Conservation (phyloP, 2,329 filamentous ascomycete genomes). For the Ascochyta rabiei region DNA sequence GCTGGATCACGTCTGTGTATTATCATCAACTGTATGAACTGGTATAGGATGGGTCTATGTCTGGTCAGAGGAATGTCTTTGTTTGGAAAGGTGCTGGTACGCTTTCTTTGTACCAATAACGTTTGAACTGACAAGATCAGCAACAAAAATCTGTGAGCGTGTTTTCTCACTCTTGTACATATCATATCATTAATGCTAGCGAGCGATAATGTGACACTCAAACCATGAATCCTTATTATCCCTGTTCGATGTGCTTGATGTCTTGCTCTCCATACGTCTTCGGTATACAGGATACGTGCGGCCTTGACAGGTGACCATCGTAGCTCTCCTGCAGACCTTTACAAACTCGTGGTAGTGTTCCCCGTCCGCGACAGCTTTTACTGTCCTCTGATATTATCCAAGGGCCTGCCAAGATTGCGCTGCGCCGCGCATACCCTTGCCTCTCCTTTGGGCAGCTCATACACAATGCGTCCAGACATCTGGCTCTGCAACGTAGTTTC, state of each 20-base stretch:
- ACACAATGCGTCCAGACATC: neutral
- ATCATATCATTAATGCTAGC: constrained; percentile 37
- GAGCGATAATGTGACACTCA: constrained; percentile 14
- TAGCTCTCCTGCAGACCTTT: neutral
- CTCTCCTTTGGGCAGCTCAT: constrained; percentile 1
- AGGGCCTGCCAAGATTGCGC: neutral
- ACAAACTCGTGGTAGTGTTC: neutral
- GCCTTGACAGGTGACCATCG: neutral
- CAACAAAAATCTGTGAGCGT: constrained; percentile 25
- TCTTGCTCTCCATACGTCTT: too few species aligned
- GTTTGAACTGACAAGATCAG: constrained; percentile 16
- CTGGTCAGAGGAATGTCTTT: constrained; percentile 20
- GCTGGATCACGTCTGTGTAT: constrained; percentile 40
- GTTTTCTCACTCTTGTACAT: constrained; percentile 21
- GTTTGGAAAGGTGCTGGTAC: constrained; percentile 28
- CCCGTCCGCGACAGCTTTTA: neutral
- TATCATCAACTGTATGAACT: constrained; percentile 35
- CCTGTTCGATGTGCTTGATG: neutral
- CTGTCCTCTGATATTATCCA: too few species aligned
- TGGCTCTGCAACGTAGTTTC: neutral
- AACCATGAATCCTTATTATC: neutral
- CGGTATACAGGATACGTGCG: neutral
- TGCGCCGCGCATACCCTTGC: constrained; percentile 13
- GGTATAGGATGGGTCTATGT: constrained; percentile 24
- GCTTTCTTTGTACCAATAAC: constrained; percentile 28